These are phyloP conservation scores for Letharia lupina DNA, from an alignment of 495 filamentous ascomycete genomes.

Conservation along the genomic window DNA sequence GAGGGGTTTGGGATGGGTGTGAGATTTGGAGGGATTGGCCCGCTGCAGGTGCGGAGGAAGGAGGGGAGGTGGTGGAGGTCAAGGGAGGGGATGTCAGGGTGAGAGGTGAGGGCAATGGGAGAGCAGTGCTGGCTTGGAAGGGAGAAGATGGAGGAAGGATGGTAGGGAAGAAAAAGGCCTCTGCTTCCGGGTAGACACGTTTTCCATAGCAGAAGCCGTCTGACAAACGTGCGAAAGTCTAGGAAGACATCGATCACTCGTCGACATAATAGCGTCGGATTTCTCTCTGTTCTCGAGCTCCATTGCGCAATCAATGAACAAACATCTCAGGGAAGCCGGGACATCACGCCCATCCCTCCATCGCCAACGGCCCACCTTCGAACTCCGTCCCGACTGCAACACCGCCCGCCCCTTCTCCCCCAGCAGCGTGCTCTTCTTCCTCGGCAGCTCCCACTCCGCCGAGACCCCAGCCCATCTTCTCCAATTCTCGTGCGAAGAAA, in stretches of 20 bases:
- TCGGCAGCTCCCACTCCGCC: conserved; percentile 31
- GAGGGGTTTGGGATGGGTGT: conserved; percentile 22
- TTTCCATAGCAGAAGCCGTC: background rate
- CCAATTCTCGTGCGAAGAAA: conserved; percentile 84
- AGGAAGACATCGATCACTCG: background rate
- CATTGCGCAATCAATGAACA: background rate
- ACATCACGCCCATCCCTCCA: conserved; percentile 36
- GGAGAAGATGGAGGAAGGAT: background rate
- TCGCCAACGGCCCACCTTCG: conserved; percentile 39
- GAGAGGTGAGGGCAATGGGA: conserved; percentile 22
- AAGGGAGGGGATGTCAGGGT: conserved; percentile 6
- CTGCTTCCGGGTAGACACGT: background rate
- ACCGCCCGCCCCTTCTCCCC: conserved; percentile 38
- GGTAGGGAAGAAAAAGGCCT: background rate
- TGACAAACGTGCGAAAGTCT: background rate
- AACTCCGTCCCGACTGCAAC: conserved; percentile 39
- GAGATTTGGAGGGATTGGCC: conserved; percentile 52
- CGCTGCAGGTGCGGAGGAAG: conserved; percentile 32
- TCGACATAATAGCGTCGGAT: background rate
- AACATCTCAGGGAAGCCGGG: background rate
- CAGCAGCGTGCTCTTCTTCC: conserved; percentile 33
- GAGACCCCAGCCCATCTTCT: conserved; percentile 62
- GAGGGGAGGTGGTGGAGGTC: conserved; percentile 22
- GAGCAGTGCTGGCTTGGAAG: conserved; percentile 25
- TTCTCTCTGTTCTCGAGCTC: background rate